Evolutionary conservation across 2,329 filamentous ascomycete genomes (phyloP), one percentile per base, ranked within the genome.

Genomic region (Massarina eburnea): DNA sequence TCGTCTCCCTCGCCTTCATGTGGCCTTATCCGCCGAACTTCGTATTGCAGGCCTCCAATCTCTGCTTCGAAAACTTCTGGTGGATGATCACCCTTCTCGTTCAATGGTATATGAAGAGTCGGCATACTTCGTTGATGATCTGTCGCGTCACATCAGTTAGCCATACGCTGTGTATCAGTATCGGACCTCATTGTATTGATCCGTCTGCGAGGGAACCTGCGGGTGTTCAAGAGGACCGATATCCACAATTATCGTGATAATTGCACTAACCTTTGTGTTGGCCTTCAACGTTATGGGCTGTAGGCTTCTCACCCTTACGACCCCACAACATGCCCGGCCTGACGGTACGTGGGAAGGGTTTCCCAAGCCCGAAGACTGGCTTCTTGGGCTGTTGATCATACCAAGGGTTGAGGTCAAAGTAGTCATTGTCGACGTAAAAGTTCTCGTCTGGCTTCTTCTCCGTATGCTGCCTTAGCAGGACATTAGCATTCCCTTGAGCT

Each of bases 361-460:
- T 77, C 3, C 76, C 78, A 41, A 81, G 59, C 60, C 76, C 74
- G 73, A 79, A 81, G 37, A 81, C 73, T 1, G 79, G 78, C 44
- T 76, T 74, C 14, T 78, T 75, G 7, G 68, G 63, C 3, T 77
- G 71, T 43, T 80, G 76, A 24, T 79, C 78, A 47, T 81, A 80
- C 22, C 76, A 73, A 2, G 79, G 79, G 41, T 82, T 81, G 3
- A 81, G 66, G 9, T 77, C 70, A 9, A 70, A 68, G 49, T 81
- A 80, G 3, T 76, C 76, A n/a, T 77, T 76, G 29, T 79, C 75
- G n/a, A 81, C 72, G 30, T 62, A 58, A 2, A 64, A 56, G 3
- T 44, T 44, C 18, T 61, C 56, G 22, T 64, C 56, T 41, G 55
- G 51, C 40, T 57, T 60, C 50, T 58, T 64, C 30, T 66, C 59